These are phyloP conservation scores for Nasturtium officinale DNA, from an alignment of 345 rosid species.

Conservation along the genomic window DNA sequence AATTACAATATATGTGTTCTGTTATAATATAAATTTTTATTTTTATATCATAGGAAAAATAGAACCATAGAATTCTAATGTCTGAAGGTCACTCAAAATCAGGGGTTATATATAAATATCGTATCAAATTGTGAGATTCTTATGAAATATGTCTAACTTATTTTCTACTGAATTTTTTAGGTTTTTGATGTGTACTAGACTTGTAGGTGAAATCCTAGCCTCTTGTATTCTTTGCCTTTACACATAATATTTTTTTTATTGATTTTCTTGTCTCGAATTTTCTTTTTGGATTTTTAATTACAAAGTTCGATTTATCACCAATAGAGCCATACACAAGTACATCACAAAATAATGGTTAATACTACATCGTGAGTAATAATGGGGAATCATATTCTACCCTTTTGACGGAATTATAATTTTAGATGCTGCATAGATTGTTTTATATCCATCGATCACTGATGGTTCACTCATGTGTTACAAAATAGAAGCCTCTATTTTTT, in stretches of 20 bases:
- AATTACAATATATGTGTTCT: too few species aligned
- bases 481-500: not conserved
- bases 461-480: conserved; percentile 14
- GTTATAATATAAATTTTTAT: too few species aligned
- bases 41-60: not conserved
- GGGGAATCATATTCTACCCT: conserved; percentile 41
- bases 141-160: not conserved
- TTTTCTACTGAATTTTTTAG: not conserved
- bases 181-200: conserved; percentile 16
- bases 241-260: not conserved
- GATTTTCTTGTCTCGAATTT: conserved; percentile 1
- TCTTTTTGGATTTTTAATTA: not conserved
- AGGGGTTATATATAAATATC: not conserved
- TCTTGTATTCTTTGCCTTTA: conserved; percentile 14
- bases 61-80: not conserved
- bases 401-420: conserved; percentile 39
- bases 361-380: conserved; percentile 33
- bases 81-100: not conserved
- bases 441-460: conserved; percentile 35
- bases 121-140: not conserved
- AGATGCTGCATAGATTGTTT: conserved; percentile 32
- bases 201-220: conserved; percentile 25
- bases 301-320: conserved; percentile 17
- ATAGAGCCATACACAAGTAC: conserved; percentile 24
- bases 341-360: conserved; percentile 36